Conservation (phyloP, 1,284 basidiomycete genomes). For the Ustilago crameri region DNA sequence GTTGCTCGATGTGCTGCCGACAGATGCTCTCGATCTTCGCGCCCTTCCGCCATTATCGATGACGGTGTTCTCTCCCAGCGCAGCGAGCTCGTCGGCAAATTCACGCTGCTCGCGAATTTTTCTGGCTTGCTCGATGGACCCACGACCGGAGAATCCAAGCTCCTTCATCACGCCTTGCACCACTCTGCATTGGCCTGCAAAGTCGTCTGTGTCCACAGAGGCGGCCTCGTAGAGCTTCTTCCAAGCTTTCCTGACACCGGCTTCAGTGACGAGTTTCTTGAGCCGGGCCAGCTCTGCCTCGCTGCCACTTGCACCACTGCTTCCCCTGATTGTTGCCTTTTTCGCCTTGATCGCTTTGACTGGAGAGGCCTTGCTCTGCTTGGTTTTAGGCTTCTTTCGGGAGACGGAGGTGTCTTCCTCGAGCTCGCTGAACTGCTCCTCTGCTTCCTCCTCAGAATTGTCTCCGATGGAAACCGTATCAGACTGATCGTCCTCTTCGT, state of each 20-base stretch:
- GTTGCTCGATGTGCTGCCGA: not conserved
- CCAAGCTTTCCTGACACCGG: constrained; percentile 47
- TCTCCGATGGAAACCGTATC: not conserved
- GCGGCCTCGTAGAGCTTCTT: constrained; percentile 46
- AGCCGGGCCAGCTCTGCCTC: constrained; percentile 23
- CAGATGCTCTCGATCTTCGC: not conserved
- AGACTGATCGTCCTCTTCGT: not conserved
- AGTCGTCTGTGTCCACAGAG: constrained; percentile 15
- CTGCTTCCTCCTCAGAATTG: not conserved
- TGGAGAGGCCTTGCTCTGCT: constrained; percentile 3
- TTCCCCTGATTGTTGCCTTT: not conserved
- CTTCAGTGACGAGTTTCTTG: constrained; percentile 44
- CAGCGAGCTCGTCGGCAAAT: constrained; percentile 39
- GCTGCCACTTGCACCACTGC: constrained; percentile 25
- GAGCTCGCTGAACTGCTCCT: constrained; percentile 33
- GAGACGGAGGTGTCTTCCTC: constrained; percentile 31
- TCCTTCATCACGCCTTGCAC: constrained; percentile 39
- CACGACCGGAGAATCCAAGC: constrained; percentile 40
- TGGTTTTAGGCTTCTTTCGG: constrained; percentile 13
- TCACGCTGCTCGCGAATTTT: constrained; percentile 42
- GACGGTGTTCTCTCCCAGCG: constrained; percentile 26
- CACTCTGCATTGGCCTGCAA: constrained; percentile 18
- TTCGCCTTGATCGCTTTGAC: constrained; percentile 9
- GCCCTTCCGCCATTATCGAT: constrained; percentile 6
- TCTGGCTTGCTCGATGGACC: constrained; percentile 36